Evolutionary conservation across 176 grass and related monocot genomes (phyloP).

Genomic region (Oryza coarctata): DNA sequence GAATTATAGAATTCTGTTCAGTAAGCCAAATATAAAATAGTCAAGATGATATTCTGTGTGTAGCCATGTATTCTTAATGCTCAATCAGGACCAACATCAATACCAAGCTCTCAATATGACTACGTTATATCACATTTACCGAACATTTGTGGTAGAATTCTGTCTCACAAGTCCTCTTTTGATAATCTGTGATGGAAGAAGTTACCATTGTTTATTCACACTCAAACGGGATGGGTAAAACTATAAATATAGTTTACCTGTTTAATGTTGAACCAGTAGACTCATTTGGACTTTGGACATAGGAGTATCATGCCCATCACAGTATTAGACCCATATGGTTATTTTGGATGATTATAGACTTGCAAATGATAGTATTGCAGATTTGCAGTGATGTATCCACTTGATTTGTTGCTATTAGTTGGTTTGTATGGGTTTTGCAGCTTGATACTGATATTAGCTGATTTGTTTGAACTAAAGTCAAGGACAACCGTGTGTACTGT

Average conservation of each 20-base stretch:
- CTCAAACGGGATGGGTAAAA: neutral
- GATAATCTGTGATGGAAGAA: neutral
- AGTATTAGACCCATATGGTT: neutral
- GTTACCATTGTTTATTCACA: neutral
- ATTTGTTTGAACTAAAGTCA: neutral
- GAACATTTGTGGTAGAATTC: neutral
- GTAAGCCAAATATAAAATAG: neutral
- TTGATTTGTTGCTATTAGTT: slow-evolving; percentile 8
- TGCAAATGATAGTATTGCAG: neutral
- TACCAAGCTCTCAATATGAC: neutral
- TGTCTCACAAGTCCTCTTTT: neutral
- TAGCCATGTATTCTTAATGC: neutral
- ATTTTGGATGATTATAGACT: neutral
- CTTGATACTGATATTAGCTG: neutral
- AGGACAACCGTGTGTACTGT: neutral
- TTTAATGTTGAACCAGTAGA: neutral
- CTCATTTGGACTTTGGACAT: neutral
- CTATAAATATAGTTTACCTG: neutral
- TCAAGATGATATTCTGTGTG: neutral
- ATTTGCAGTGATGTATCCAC: neutral
- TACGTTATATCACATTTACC: neutral
- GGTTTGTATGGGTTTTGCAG: slow-evolving; percentile 5
- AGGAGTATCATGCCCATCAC: neutral
- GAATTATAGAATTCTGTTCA: neutral
- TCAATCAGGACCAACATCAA: neutral